Evolutionary conservation across 225 moss, liverwort and hornwort species (phyloP), one percentile per base, ranked within the genome.

Genomic region (Sphagnum tenellum): DNA sequence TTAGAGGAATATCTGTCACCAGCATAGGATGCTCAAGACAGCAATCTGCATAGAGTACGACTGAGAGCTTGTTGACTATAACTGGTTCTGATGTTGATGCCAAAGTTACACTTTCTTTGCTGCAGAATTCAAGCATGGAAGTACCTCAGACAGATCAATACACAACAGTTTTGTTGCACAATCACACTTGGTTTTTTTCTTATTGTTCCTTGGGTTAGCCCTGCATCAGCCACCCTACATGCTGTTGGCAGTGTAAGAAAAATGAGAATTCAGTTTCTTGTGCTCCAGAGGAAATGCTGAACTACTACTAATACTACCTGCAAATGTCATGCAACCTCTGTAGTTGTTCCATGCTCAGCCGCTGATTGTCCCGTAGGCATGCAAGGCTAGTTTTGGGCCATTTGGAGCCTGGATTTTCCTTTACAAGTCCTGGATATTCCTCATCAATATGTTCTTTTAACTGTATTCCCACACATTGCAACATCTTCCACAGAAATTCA

Each of bases 371-470:
- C 44, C 70, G 75, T 72, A 96, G 77, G 72, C 96, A 96, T 50
- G 76, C 96, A 49, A 96, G 55, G 77, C 86, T 92, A 5, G 85
- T 89, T 76, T 96, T 96, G 7, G 96, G 96, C 96, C 96, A 96
- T 72, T 82, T 96, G 47, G 96, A 96, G 74, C 96, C 96, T 0
- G 96, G 87, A 66, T 80, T 87, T 60, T 96, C 96, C 66, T 60
- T 63, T 56, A 74, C 68, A 48, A 96, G 51, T 61, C 88, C 87
- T 66, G 73, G 77, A 70, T 85, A 74, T 2, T 68, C 56, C 52
- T 67, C 62, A 53, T 66, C 81, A 68, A 96, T 72, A 14, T 69
- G 63, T 47, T 45, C 67, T 72, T 98, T 98, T 51, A 92, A 77
- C 89, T 88, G 73, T 70, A 46, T 54, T 29, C 69, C 56, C 71